phyloP scores from a whole-genome alignment of 805 yeast genomes.

The Nakazawaea ambrosiae region DNA sequence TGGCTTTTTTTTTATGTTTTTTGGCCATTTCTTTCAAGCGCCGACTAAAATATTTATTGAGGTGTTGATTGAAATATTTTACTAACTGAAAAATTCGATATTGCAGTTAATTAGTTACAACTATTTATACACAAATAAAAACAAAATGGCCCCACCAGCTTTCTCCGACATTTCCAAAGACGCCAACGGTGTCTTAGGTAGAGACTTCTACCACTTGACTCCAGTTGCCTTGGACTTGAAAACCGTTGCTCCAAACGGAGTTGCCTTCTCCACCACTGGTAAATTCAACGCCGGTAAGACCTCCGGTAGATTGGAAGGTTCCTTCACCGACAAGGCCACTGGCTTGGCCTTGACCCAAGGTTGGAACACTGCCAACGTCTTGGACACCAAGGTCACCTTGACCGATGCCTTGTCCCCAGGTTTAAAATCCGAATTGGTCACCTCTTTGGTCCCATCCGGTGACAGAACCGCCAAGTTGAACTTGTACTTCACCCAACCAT shows the following conservation, averaged over 20 bases:
- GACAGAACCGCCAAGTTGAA: constrained; percentile 77
- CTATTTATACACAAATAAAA: too few relatives aligned
- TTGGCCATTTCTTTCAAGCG: too few relatives aligned
- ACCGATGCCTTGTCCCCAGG: constrained; percentile 92
- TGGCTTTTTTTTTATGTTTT: too few relatives aligned
- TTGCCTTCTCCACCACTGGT: constrained; percentile 89
- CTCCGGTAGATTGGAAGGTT: constrained; percentile 85
- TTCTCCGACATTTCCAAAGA: constrained; percentile 91
- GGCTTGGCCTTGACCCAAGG: constrained; percentile 95
- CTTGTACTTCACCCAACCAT: constrained; percentile 86
- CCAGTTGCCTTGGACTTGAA: constrained; percentile 85
- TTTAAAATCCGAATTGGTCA: constrained; percentile 84
- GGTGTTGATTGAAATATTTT: too few relatives aligned
- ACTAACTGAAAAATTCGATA: too few relatives aligned
- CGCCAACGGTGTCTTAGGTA: constrained; percentile 82
- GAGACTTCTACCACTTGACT: constrained; percentile 88
- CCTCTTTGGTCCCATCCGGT: constrained; percentile 80
- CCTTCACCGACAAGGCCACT: constrained; percentile 85
- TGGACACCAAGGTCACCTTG: constrained; percentile 90
- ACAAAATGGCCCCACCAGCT: constrained; percentile 72
- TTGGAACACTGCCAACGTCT: constrained; percentile 90
- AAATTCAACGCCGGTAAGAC: constrained; percentile 77
- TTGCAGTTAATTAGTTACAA: too few relatives aligned
- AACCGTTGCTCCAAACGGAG: constrained; percentile 95
- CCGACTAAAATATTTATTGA: too few relatives aligned